A percentile compares a stretch with the other conserved stretches of the same genome.
phyloP scores from a whole-genome alignment of 257 asterid genomes.

The Nicotiana knightiana region DNA sequence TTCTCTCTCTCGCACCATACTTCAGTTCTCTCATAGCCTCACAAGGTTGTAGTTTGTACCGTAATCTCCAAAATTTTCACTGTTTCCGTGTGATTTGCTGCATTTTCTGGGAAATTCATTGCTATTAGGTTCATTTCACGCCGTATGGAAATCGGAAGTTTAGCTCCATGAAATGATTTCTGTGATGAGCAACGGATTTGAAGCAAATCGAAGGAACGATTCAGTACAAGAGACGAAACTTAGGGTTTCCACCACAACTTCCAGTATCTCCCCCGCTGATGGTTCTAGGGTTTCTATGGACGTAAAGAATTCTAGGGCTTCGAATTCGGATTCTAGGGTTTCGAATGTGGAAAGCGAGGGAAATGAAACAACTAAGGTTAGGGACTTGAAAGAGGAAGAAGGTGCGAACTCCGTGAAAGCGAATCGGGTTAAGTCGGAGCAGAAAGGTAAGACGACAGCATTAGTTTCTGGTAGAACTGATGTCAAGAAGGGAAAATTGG shows the following conservation, averaged over 20 bases:
- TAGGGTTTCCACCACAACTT: neutral
- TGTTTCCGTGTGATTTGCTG: neutral
- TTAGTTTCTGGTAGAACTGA: conserved; percentile 2
- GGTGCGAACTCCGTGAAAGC: neutral
- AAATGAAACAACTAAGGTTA: conserved; percentile 13
- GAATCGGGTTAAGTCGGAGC: neutral
- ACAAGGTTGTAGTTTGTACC: conserved; percentile 20
- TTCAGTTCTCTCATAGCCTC: neutral
- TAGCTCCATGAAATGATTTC: conserved; percentile 17
- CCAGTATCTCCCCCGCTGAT: conserved; percentile 6
- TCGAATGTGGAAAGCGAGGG: neutral
- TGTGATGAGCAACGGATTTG: conserved; percentile 30
- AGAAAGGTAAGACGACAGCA: neutral
- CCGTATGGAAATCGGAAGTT: neutral
- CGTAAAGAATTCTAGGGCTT: conserved; percentile 7
- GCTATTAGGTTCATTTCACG: neutral
- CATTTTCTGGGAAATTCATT: neutral
- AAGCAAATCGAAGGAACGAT: conserved; percentile 15
- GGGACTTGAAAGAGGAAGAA: conserved; percentile 14
- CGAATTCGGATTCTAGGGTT: conserved; percentile 15
- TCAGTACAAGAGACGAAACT: conserved; percentile 5
- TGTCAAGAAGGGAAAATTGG: neutral
- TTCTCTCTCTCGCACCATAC: neutral
- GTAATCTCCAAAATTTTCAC: neutral
- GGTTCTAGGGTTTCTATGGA: conserved; percentile 20